Base-by-base conservation (phyloP, 208 protist genomes). In the Acanthamoeba royreba region DNA sequence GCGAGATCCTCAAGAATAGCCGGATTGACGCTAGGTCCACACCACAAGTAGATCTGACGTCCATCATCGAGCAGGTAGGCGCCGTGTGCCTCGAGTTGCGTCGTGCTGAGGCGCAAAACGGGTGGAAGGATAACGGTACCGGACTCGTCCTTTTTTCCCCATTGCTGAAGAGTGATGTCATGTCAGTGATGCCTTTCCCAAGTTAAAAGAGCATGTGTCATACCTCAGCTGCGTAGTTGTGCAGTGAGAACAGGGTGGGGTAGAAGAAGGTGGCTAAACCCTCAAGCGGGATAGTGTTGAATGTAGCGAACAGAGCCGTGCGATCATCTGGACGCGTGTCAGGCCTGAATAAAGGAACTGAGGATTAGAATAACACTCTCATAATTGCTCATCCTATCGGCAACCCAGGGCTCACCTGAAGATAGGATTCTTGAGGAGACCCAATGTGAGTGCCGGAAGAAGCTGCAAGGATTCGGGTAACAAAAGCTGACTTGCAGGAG, bases 271-370 rank as follows among this genome's bases (percentile, higher is more conserved):
- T 74, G 0, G 74, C 35, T 40, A 86, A 13, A 2, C 8, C 45
- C 22, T 87, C 52, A 7, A 93, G 66, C 22, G 90, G 72, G 25
- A 93, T 93, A 31, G 49, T 93, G 45, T 93, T 86, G 35, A 93
- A 83, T 61, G 61, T 86, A 5, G 40, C 42, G 90, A 93, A 47
- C 35, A 69, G 22, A 33, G 61, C 61, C 49, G 49, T 53, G 8
- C 90, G 61, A 25, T 63, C 46, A 38, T 93, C 90, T 1, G 74
- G 72, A 45, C 40, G 35, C 11, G 55, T 53, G n/a, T 83, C 72
- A 0, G 61, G 61, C 19, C 90, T 66, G 17, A 9, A n/a, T 22
- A n/a, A n/a, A n/a, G n/a, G n/a, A n/a, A n/a, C n/a, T n/a, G n/a
- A n/a, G n/a, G n/a, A n/a, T n/a, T n/a, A n/a, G n/a, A n/a, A n/a